Base-by-base conservation (phyloP, 1,284 basidiomycete genomes). In the Leccinum glutinopallens region DNA sequence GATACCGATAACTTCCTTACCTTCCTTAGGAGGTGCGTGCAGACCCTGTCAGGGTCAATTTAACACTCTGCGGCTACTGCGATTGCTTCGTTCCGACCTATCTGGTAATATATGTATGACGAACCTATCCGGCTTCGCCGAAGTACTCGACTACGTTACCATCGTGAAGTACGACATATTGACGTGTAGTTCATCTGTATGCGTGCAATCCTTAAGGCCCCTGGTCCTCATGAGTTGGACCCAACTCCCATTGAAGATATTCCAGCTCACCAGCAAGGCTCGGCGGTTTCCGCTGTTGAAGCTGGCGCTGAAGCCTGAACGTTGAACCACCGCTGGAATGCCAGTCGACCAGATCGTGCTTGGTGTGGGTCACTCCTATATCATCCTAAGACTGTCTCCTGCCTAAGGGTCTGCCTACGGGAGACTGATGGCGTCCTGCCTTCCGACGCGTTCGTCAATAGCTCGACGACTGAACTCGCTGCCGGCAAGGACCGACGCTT, bases 301-400 rank as follows among this genome's bases (percentile, higher is more conserved):
- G 37, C 13, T 37, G 37, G 37, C 37, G 37, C 37, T 39, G 5
- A 15, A 15, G 25, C 51, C 39, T 58, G 74, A 77, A 9, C 79
- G 80, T 1, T 92, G 91, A 90, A 83, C 78, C 0, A 69, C 65
- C 0, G 89, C 91, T 41, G 86, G 87, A 25, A 85, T 92, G 75
- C 87, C 88, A 29, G 74, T 79, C 13, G 72, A 80, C 67, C 77
- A 91, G 78, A 85, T 91, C 71, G 80, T 89, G 15, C 83, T 92
- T 54, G 89, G 87, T 62, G 81, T 91, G 10, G 80, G 81, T 2
- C 80, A 84, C 68, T 76, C 76, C 49, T 84, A 75, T 74, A 70
- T 66, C 37, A 81, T 83, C 63, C 25, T 29, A 29, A 29, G 25
- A 29, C 25, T 2, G 2, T 29, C 25, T 29, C 25, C 25, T 29